A percentile compares a stretch with the other conserved stretches of the same genome.
Evolutionary conservation across 306 rosid genomes (phyloP).

Genomic region (Dicorynia guianensis): DNA sequence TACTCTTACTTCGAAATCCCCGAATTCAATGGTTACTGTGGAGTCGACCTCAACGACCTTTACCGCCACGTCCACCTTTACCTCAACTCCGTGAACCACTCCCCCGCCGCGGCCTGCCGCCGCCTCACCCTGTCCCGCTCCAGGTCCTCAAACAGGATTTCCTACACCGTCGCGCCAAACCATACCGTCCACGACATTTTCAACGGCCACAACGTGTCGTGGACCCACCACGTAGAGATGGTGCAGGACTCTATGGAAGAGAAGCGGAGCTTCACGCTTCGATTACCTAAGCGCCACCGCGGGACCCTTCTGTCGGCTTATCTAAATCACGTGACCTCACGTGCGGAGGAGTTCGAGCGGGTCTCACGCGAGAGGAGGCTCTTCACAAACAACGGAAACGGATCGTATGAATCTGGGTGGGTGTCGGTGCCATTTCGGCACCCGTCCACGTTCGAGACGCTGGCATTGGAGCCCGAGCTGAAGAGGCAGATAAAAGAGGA

Average conservation of each 20-base stretch:
- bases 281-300: constrained; percentile 80
- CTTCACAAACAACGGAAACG: constrained; percentile 76
- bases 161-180: constrained; percentile 80
- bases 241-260: constrained; percentile 86
- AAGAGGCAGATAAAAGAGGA: constrained; percentile 75
- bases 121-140: constrained; percentile 85
- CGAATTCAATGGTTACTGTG: constrained; percentile 89
- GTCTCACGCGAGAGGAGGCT: constrained; percentile 79
- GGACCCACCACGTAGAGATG: constrained; percentile 90
- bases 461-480: constrained; percentile 69
- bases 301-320: constrained; percentile 65
- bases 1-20: constrained; percentile 81
- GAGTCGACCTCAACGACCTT: constrained; percentile 82
- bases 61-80: constrained; percentile 86
- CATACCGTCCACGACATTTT: constrained; percentile 77
- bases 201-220: constrained; percentile 55
- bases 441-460: constrained; percentile 82
- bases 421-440: constrained; percentile 89
- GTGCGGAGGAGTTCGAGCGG: constrained; percentile 79
- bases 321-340: constrained; percentile 66
- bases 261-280: constrained; percentile 78
- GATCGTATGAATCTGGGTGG: constrained; percentile 85
- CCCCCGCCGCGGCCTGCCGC: constrained; percentile 57
- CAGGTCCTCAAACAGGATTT: constrained; percentile 73
- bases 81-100: constrained; percentile 64